phyloP scores from a whole-genome alignment of 1,284 basidiomycete genomes.

The Cryptococcus floricola region DNA sequence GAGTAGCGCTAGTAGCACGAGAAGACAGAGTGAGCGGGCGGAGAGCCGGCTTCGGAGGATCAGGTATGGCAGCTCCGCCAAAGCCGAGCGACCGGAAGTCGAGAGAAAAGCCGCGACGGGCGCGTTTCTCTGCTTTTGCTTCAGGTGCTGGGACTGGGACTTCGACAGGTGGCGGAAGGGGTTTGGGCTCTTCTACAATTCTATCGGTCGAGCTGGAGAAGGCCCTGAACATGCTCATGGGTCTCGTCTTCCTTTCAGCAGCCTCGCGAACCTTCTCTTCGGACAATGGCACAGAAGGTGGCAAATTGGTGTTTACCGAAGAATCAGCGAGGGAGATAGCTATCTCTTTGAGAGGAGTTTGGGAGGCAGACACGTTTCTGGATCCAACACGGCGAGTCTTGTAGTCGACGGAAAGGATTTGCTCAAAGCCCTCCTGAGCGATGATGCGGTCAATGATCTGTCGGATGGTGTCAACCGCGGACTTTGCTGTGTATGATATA shows the following conservation, averaged over 20 bases:
- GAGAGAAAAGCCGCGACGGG: conserved; percentile 44
- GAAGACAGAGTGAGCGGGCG: conserved; percentile 32
- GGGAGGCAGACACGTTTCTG: background rate
- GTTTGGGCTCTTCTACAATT: background rate
- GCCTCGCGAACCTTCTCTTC: background rate
- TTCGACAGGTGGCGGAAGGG: background rate
- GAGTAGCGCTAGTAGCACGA: conserved; percentile 2
- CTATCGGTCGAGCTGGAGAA: background rate
- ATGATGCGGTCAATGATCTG: conserved; percentile 89
- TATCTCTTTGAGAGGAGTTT: conserved; percentile 9
- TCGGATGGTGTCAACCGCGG: background rate
- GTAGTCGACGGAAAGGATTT: conserved; percentile 83
- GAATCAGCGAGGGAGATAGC: background rate
- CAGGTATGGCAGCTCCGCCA: conserved; percentile 14
- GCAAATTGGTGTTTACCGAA: background rate
- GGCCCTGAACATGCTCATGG: too few relatives aligned
- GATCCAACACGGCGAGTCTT: conserved; percentile 42
- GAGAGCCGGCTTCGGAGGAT: conserved; percentile 21
- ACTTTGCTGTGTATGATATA: background rate
- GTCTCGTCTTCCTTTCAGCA: background rate
- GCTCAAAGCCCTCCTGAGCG: conserved; percentile 86
- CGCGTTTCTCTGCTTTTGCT: conserved; percentile 25
- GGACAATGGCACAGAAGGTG: background rate
- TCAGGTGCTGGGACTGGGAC: conserved; percentile 1
- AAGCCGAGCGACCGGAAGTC: conserved; percentile 46